Conservation (phyloP, 2,329 filamentous ascomycete species). For the Chrysosphaeria jannelii region DNA sequence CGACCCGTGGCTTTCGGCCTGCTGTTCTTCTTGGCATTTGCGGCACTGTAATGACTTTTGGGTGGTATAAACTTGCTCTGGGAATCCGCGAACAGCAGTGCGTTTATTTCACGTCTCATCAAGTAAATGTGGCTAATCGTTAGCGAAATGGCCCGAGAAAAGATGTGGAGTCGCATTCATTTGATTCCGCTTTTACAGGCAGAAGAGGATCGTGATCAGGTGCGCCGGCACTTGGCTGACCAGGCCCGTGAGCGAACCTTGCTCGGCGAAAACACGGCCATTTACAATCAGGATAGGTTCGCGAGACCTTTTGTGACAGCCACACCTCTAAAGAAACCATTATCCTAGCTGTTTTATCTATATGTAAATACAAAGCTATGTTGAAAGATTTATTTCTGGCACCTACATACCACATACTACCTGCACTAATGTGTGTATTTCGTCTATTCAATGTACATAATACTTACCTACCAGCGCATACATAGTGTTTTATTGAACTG, state of each 20-base stretch:
- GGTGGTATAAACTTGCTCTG: constrained; percentile 61
- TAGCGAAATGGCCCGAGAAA: constrained; percentile 83
- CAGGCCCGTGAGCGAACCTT: constrained; percentile 75
- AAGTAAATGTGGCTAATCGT: constrained; percentile 2
- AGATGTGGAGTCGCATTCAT: constrained; percentile 94
- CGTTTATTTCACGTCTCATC: too few relatives aligned
- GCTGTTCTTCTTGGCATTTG: constrained; percentile 47
- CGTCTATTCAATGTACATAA: too few relatives aligned
- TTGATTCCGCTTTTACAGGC: constrained; percentile 82
- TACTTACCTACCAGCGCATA: too few relatives aligned
- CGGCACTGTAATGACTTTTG: constrained; percentile 56
- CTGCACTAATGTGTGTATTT: too few relatives aligned
- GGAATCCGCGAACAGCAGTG: constrained; percentile 84
- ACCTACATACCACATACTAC: too few relatives aligned
- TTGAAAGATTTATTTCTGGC: too few relatives aligned
- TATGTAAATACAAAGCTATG: too few relatives aligned
- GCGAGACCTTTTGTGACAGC: constrained; percentile 54
- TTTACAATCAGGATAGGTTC: constrained; percentile 69
- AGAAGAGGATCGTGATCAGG: constrained; percentile 87
- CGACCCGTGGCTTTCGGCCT: constrained; percentile 68
- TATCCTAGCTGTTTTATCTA: too few relatives aligned
- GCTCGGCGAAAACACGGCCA: constrained; percentile 50
- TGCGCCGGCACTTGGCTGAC: constrained; percentile 61
- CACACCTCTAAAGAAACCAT: constrained; percentile 31
- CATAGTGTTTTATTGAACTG: too few relatives aligned